Evolutionary conservation across 345 rosid species (phyloP).

Genomic region (Eucalyptus paniculata): DNA sequence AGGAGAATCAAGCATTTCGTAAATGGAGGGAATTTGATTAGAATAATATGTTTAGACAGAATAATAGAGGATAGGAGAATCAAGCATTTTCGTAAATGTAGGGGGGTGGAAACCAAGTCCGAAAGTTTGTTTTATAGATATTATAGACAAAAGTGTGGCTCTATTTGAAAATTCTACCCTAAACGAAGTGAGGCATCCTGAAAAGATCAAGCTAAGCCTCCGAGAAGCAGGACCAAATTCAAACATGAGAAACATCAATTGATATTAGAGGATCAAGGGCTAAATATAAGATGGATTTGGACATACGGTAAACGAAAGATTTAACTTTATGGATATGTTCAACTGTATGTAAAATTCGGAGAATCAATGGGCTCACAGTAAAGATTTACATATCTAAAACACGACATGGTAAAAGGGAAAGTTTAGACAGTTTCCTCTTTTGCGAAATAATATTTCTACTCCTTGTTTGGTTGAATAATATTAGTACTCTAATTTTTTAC

Average conservation of each 20-base stretch:
- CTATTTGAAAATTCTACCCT: background rate
- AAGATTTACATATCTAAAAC: background rate
- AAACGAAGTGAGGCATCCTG: background rate
- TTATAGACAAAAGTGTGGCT: background rate
- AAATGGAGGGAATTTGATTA: background rate
- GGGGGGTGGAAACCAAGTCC: background rate
- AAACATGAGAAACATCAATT: background rate
- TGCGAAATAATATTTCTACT: background rate
- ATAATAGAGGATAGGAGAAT: no score
- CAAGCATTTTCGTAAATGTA: background rate
- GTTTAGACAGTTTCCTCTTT: background rate
- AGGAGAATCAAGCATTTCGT: background rate
- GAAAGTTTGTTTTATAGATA: background rate
- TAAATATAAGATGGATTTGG: background rate
- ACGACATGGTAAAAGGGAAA: background rate
- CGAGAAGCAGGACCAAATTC: background rate
- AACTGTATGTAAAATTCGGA: background rate
- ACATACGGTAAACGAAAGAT: background rate
- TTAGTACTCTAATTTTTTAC: background rate
- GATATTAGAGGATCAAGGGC: background rate
- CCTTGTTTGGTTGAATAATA: background rate
- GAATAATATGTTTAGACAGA: no score
- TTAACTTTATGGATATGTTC: background rate
- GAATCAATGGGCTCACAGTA: background rate
- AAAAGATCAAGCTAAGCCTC: background rate